Conservation (phyloP, 2,329 filamentous ascomycete species). For the Neurospora sp. region DNA sequence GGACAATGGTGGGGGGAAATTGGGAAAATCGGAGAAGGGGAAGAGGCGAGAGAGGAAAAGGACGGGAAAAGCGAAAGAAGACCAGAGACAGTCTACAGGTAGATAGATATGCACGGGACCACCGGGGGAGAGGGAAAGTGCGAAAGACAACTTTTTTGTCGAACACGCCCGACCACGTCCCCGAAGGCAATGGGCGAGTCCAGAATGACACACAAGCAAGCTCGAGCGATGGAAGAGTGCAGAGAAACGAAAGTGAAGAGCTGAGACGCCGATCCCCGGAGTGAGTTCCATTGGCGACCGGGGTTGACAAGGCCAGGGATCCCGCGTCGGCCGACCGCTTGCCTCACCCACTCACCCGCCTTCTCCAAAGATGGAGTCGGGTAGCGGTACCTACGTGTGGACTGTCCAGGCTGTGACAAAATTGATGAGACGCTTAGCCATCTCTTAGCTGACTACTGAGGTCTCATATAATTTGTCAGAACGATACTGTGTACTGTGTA, state of each 20-base stretch:
- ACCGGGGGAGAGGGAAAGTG: not conserved
- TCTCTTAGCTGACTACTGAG: accelerated
- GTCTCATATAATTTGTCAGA: not conserved
- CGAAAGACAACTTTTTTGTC: not conserved
- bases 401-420: not conserved
- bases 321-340: not conserved
- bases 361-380: not conserved
- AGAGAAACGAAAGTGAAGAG: not conserved
- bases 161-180: not conserved
- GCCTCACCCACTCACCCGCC: not conserved
- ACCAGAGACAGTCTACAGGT: not conserved
- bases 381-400: not conserved
- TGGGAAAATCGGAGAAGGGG: not conserved
- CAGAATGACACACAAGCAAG: not conserved
- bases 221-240: not conserved
- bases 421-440: not conserved
- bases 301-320: not conserved
- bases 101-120: not conserved
- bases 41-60: not conserved
- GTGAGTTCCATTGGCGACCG: not conserved
- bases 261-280: not conserved
- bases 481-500: not conserved
- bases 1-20: not conserved
- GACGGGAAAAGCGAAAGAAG: not conserved
- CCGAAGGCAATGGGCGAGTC: not conserved